Conservation (phyloP, 129 eudicot species). For the Pseudognaphalium luteoalbum region DNA sequence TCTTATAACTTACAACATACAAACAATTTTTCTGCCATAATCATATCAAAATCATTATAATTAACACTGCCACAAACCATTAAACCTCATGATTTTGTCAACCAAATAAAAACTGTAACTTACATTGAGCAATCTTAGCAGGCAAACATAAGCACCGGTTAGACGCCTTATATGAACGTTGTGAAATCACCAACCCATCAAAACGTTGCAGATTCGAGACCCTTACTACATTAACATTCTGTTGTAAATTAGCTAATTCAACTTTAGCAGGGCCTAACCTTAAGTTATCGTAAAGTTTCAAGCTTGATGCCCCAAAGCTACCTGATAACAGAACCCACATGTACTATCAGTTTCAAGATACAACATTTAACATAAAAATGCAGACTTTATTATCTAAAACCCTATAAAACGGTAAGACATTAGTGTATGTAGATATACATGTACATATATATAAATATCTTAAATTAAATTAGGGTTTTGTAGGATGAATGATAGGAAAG, state of each 20-base stretch:
- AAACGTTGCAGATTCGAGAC: slow-evolving; percentile 4
- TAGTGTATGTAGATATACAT: background rate
- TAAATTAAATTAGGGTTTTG: slow-evolving; percentile 33
- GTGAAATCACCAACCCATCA: slow-evolving; percentile 41
- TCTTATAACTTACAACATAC: background rate
- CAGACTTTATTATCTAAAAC: background rate
- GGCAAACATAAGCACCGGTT: slow-evolving; percentile 44
- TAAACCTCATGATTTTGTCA: background rate
- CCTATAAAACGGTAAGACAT: background rate
- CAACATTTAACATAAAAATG: background rate
- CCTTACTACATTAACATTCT: slow-evolving; percentile 30
- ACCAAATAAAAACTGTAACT: slow-evolving; percentile 24
- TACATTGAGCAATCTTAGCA: slow-evolving; percentile 46
- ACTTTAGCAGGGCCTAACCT: slow-evolving; percentile 37
- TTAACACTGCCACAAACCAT: background rate
- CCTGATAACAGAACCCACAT: slow-evolving; percentile 37
- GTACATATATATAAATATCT: background rate
- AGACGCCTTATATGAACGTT: slow-evolving; percentile 34
- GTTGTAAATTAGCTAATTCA: slow-evolving; percentile 37
- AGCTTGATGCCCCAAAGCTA: slow-evolving; percentile 62
- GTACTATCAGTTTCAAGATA: background rate
- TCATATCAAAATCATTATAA: background rate
- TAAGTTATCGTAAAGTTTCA: slow-evolving; percentile 36
- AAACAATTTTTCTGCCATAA: background rate
- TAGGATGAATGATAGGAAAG: background rate